phyloP scores from a whole-genome alignment of 139 green algal species.

The Yamagishiella unicocca region DNA sequence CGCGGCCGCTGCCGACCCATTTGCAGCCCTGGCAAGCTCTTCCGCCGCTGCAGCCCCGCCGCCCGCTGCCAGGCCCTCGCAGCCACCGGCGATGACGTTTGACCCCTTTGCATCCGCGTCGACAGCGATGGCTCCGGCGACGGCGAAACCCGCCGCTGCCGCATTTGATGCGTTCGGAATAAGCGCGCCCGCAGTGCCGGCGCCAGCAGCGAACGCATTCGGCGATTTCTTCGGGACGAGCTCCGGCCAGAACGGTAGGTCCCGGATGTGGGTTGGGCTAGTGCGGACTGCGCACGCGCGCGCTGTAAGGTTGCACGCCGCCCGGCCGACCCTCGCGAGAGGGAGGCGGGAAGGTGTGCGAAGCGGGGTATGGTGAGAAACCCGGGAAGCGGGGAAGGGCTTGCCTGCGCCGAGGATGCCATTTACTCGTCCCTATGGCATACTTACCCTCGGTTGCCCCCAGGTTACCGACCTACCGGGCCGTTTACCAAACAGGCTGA shows the following conservation, averaged over 20 bases:
- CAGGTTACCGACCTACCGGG: too few species aligned
- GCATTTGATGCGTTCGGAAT: slow-evolving; percentile 12
- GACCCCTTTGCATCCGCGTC: not conserved
- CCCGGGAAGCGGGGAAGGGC: too few species aligned
- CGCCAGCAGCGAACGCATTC: not conserved
- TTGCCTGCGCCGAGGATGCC: too few species aligned
- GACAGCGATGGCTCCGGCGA: not conserved
- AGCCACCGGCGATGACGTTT: not conserved
- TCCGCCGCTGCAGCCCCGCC: not conserved
- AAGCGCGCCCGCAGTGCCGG: not conserved
- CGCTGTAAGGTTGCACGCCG: too few species aligned
- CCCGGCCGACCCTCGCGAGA: too few species aligned
- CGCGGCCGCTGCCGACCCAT: slow-evolving; percentile 54
- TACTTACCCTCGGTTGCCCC: too few species aligned
- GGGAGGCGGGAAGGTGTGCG: too few species aligned
- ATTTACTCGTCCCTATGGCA: too few species aligned
- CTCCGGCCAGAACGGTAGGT: not conserved
- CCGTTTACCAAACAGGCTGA: too few species aligned
- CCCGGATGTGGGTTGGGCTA: not conserved
- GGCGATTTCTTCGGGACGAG: slow-evolving; percentile 13
- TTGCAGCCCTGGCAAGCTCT: slow-evolving; percentile 56
- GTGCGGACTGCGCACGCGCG: too few species aligned
- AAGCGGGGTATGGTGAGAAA: too few species aligned
- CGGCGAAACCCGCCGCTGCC: not conserved
- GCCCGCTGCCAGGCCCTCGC: too few species aligned